Evolutionary conservation across 331 rosid genomes (phyloP), one percentile per base, ranked within the genome.

Genomic region (Cydonia oblonga): DNA sequence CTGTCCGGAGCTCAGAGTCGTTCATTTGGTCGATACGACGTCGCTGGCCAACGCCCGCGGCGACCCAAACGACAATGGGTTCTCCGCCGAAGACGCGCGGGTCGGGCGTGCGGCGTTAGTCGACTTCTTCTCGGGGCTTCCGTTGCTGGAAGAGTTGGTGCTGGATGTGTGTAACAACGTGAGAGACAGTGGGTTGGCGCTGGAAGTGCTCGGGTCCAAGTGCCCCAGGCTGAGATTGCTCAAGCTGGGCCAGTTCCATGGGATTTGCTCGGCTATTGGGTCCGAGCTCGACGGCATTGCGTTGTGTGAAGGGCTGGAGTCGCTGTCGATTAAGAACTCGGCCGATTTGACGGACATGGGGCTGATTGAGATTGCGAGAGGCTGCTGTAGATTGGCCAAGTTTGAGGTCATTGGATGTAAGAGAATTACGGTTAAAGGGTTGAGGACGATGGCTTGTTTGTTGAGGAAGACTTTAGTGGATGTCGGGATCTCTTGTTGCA

Each of bases 281-380:
- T 91, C 97, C 3, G 61, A 75, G 79, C 97, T 91, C 4, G 96
- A 95, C 52, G 99, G 99, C 54, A 62, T 95, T 63, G 97, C 97
- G 0, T 69, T 91, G 18, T 95, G 99, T 57, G 88, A 82, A 1
- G 92, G 93, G 66, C 88, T 91, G 19, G 85, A 82, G 51, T 86
- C 96, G 8, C 82, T 95, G 80, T 83, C 90, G 5, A 68, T 95
- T 40, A 81, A 69, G 80, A 87, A 83, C 69, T 89, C 86, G 18
- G 90, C 77, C 9, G 99, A 95, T 74, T 88, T 95, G 83, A 84
- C 85, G 33, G 93, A 95, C 30, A 95, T 95, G 99, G 88, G 96
- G 25, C 76, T 95, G 90, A 95, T 95, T 29, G 96, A 89, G 84
- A 89, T 95, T 52, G 96, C 84, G 0, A 85, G 93, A 71, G 99